Evolutionary conservation across 192 early-diverging fungal genomes (phyloP).

Genomic region (Coemansia biformis): DNA sequence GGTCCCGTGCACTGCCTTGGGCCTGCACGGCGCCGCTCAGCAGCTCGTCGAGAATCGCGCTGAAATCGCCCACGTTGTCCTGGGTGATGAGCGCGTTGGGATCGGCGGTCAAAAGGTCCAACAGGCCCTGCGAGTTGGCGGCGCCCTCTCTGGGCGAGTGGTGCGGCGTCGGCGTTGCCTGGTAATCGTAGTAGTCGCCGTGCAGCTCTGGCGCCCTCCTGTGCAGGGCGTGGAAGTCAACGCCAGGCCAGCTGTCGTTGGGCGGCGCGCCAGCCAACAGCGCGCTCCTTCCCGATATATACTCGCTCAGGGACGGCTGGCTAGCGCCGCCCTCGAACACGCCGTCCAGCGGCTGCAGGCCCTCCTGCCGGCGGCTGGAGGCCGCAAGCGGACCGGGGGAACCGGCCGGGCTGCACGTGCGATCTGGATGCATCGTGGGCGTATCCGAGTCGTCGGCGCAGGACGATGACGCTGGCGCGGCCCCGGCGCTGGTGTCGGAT

Average conservation of each 20-base stretch:
- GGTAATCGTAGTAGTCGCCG: constrained; percentile 34
- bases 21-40: constrained; percentile 12
- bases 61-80: constrained; percentile 36
- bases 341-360: not conserved
- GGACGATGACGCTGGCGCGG: too few relatives aligned
- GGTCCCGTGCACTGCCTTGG: constrained; percentile 7
- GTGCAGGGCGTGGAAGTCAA: constrained; percentile 30
- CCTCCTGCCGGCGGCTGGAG: too few relatives aligned
- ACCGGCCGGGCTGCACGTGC: too few relatives aligned
- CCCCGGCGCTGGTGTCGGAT: too few relatives aligned
- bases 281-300: constrained; percentile 26
- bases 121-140: constrained; percentile 20
- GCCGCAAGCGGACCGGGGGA: too few relatives aligned
- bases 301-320: constrained; percentile 48
- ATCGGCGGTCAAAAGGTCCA: constrained; percentile 28
- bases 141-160: constrained; percentile 40
- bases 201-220: constrained; percentile 29
- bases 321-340: not conserved
- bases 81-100: constrained; percentile 37
- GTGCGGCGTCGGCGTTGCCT: constrained; percentile 47
- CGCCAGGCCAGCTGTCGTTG: constrained; percentile 42
- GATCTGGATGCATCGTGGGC: too few relatives aligned
- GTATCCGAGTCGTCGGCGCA: too few relatives aligned
- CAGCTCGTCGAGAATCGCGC: constrained; percentile 27
- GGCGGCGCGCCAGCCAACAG: constrained; percentile 5